Base-by-base conservation (phyloP, 2,329 filamentous ascomycete genomes). In the Hypocrella siamensis region DNA sequence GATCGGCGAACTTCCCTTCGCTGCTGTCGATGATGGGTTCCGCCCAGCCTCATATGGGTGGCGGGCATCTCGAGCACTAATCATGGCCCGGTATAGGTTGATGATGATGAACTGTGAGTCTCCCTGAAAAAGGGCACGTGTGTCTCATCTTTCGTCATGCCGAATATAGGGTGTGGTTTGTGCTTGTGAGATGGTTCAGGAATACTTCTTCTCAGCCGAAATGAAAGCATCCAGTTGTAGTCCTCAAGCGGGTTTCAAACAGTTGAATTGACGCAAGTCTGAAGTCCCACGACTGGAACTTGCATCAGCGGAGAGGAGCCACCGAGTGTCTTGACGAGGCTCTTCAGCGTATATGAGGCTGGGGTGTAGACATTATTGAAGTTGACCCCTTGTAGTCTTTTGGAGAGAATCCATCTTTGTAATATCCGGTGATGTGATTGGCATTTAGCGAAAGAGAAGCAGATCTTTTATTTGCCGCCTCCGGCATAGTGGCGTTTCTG, bases 281-380 rank as follows among this genome's bases (percentile, higher is more conserved):
- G 48, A 44, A 1, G 41, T 32, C 0, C 51, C 51, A 31, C 47
- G 48, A 21, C 62, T 61, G 34, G 58, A 58, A 24, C 62, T 58
- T 3, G 48, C 53, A 59, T 46, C 9, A 63, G 37, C 0, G 60
- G 58, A 0, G 46, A 47, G n/a, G 60, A 39, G 5, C 60, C 60
- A 28, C 60, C 63, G 6, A 61, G 34, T 7, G 55, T 56, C 4
- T 51, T 58, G 0, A 49, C 46, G 11, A 62, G 33, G 32, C 56
- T 60, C 41, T 63, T 63, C 18, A 61, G 44, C 0, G 60, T 63
- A 22, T 61, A 61, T 0, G 60, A 61, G 3, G 51, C 48, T 0
- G 57, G 48, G 0, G 60, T 61, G 28, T 54, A 52, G 3, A 52
- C 58, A 19, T 54, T 56, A 11, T 53, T 58, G 30, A 48, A 52